A percentile compares a stretch with the other conserved stretches of the same genome.
Evolutionary conservation across 2,329 filamentous ascomycete species (phyloP).

Genomic region (Colletotrichum spaethianum): DNA sequence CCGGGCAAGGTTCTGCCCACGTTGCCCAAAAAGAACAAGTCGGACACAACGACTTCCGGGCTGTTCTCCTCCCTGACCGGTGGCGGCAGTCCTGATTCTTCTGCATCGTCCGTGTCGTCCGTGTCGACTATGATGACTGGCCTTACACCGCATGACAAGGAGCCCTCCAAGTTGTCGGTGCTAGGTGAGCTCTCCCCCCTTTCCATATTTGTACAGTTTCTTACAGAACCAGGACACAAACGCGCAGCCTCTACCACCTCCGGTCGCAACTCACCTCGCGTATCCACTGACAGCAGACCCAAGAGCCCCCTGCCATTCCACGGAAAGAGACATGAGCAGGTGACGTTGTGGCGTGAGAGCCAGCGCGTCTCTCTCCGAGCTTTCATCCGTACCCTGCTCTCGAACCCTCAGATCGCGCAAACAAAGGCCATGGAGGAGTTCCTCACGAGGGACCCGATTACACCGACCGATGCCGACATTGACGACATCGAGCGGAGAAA

Average conservation of each 20-base stretch:
- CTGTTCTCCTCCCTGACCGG: slow-evolving; percentile 67
- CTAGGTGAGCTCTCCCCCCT: slow-evolving; percentile 51
- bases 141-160: slow-evolving; percentile 44
- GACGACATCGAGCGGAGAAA: slow-evolving; percentile 86
- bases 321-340: slow-evolving; percentile 47
- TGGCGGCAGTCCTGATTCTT: slow-evolving; percentile 77
- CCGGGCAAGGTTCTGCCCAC: slow-evolving; percentile 91
- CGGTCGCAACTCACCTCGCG: slow-evolving; percentile 56
- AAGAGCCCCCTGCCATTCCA: slow-evolving; percentile 50
- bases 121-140: slow-evolving; percentile 77
- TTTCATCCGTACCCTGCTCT: slow-evolving; percentile 87
- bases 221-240: slow-evolving; percentile 44
- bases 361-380: slow-evolving; percentile 93
- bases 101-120: slow-evolving; percentile 86
- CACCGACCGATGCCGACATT: slow-evolving; percentile 84
- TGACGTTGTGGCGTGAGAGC: slow-evolving; percentile 81
- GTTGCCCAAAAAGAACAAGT: slow-evolving; percentile 92
- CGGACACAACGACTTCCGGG: slow-evolving; percentile 75
- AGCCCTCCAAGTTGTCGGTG: slow-evolving; percentile 59
- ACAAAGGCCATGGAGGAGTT: slow-evolving; percentile 91
- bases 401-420: slow-evolving; percentile 86
- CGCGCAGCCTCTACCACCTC: slow-evolving; percentile 54
- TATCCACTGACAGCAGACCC: slow-evolving; percentile 60
- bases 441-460: slow-evolving; percentile 79
- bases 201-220: neutral